Conservation (phyloP, 768 basidiomycete species). For the Paxillus involutus region DNA sequence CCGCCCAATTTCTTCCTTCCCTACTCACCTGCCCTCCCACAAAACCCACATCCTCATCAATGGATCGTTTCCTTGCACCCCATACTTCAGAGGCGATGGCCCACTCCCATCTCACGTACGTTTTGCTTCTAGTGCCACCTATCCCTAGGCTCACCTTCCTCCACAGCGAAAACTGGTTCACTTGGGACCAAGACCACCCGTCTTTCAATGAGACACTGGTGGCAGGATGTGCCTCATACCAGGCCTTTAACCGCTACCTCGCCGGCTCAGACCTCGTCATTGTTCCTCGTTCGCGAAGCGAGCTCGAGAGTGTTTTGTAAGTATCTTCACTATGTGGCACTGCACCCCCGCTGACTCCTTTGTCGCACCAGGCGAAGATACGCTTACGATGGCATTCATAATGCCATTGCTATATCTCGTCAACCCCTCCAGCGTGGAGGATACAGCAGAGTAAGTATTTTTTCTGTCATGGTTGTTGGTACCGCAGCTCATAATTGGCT, state of each 20-base stretch:
- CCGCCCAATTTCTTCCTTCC: background rate
- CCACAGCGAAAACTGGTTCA: slow-evolving; percentile 61
- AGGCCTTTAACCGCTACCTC: slow-evolving; percentile 74
- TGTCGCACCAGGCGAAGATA: slow-evolving; percentile 58
- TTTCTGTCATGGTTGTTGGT: background rate
- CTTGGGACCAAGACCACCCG: slow-evolving; percentile 71
- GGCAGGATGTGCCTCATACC: slow-evolving; percentile 78
- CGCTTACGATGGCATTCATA: slow-evolving; percentile 79
- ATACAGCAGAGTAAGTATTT: slow-evolving; percentile 46
- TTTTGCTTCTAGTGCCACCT: slow-evolving; percentile 5
- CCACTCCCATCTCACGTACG: slow-evolving; percentile 65
- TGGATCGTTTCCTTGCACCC: slow-evolving; percentile 75
- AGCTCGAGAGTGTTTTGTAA: slow-evolving; percentile 74
- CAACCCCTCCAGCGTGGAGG: slow-evolving; percentile 58
- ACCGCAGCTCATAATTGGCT: background rate
- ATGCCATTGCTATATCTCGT: slow-evolving; percentile 70
- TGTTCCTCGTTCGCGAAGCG: slow-evolving; percentile 58
- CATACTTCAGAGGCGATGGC: slow-evolving; percentile 74
- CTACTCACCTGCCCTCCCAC: background rate
- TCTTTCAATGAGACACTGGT: slow-evolving; percentile 72
- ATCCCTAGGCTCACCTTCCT: slow-evolving; percentile 16
- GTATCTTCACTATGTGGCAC: slow-evolving; percentile 24
- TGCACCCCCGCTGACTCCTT: slow-evolving; percentile 5
- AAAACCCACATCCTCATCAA: slow-evolving; percentile 20
- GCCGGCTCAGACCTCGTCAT: slow-evolving; percentile 71